Percentiles rank a stretch among this genome's conserved stretches.
Evolutionary conservation across 169 alveolate genomes (phyloP).

Genomic region (Eimeria acervulina): DNA sequence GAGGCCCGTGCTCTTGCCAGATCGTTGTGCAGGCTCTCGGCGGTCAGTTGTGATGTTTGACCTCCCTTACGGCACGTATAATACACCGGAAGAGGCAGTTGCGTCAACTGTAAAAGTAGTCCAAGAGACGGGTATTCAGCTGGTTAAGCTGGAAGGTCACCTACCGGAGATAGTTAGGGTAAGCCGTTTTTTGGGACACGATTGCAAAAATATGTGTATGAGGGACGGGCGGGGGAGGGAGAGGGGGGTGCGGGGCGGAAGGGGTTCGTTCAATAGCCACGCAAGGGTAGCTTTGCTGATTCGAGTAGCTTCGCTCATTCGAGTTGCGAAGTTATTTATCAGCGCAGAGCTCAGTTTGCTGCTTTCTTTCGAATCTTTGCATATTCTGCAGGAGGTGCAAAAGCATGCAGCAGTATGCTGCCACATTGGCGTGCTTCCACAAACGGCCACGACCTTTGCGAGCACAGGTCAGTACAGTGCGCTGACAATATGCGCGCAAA

Average conservation of each 20-base stretch:
- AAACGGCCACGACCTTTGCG: conserved; percentile 80
- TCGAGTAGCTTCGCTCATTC: background rate
- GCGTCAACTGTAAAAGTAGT: conserved; percentile 69
- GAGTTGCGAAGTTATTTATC: background rate
- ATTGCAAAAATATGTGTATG: background rate
- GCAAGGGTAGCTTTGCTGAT: background rate
- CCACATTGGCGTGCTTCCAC: conserved; percentile 85
- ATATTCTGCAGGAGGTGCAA: conserved; percentile 55
- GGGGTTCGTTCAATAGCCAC: background rate
- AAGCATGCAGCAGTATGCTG: conserved; percentile 77
- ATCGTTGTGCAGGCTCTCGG: conserved; percentile 67
- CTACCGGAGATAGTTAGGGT: conserved; percentile 81
- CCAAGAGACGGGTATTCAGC: conserved; percentile 75
- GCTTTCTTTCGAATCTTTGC: background rate
- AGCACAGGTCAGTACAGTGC: conserved; percentile 57
- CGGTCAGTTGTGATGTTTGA: conserved; percentile 82
- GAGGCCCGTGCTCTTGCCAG: background rate
- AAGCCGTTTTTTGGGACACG: background rate
- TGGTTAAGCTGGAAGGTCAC: conserved; percentile 83
- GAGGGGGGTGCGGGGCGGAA: too few species aligned
- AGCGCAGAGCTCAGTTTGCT: background rate
- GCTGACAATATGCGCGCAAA: background rate
- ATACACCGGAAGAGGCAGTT: conserved; percentile 78
- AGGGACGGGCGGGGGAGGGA: too few species aligned
- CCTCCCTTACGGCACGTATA: conserved; percentile 83